Evolutionary conservation across 2,329 filamentous ascomycete species (phyloP), one percentile per base, ranked within the genome.

Genomic region (Didymella pomorum): DNA sequence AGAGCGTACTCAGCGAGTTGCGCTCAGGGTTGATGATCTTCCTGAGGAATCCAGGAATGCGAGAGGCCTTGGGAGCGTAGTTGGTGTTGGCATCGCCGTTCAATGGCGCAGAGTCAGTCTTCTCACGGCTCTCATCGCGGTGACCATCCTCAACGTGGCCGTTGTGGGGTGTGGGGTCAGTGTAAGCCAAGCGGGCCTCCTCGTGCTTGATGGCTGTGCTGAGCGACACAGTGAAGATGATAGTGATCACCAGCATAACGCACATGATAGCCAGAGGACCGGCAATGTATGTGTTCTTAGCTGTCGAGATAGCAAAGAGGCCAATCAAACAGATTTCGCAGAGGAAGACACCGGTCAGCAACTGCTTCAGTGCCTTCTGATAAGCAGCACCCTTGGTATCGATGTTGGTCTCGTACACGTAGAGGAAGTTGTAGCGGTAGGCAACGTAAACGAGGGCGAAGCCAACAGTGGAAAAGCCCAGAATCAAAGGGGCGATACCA

Each of bases 371-470:
- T 4, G 81, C 81, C 25, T 79, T 78, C 52, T 78, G 75, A 65
- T 82, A 83, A 2, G 77, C 76, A 16, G 75, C 75, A 39, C 81
- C 81, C 61, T 79, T 78, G 26, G 81, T 83, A 59, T 83, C 81
- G 51, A 81, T 75, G 37, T 74, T 64, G 56, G 79, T 79, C 58
- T 79, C 79, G 66, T 80, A 80, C 12, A 81, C 79, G 64, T 81
- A 83, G 11, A 83, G 75, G 62, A 82, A 74, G 58, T 81, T 81
- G 73, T 83, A 82, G 18, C 79, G 77, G 69, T 79, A 82, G 50
- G 77, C 79, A 41, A 82, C 60, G 68, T 82, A 83, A 59, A 81
- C 76, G 8, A 82, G 72, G 29, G 65, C 67, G 26, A 82, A 70
- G 16, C 80, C 80, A 14, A 82, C 66, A 7, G 74, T 73, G 5